phyloP scores from a whole-genome alignment of 139 green algal species.

The Picochlorum sp. region DNA sequence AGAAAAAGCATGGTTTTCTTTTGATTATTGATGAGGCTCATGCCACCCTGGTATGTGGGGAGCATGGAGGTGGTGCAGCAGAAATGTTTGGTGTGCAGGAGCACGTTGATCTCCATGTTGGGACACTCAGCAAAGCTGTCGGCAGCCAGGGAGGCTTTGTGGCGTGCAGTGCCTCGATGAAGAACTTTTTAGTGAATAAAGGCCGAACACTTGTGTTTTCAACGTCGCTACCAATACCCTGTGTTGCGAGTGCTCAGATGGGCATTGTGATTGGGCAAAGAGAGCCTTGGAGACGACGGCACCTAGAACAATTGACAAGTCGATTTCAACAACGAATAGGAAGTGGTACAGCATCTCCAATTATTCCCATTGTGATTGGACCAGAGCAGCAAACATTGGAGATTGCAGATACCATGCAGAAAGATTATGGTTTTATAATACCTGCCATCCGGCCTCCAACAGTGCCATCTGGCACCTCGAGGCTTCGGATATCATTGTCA shows the following conservation, averaged over 20 bases:
- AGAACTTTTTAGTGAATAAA: constrained; percentile 57
- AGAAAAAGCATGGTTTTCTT: constrained; percentile 66
- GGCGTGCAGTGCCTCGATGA: constrained; percentile 44
- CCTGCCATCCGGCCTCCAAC: constrained; percentile 88
- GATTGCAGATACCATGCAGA: constrained; percentile 35
- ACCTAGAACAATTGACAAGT: constrained; percentile 40
- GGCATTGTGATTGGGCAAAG: constrained; percentile 47
- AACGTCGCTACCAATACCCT: constrained; percentile 68
- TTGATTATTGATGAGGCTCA: constrained; percentile 91
- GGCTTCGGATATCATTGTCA: constrained; percentile 70
- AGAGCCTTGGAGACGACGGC: constrained; percentile 65
- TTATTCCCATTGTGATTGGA: constrained; percentile 80
- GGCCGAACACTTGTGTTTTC: constrained; percentile 72
- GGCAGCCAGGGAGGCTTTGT: constrained; percentile 83
- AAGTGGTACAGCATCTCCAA: constrained; percentile 43
- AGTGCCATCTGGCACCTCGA: constrained; percentile 70
- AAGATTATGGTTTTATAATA: constrained; percentile 69
- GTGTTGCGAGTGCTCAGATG: constrained; percentile 63
- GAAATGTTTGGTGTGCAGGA: constrained; percentile 38
- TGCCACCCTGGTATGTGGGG: constrained; percentile 81
- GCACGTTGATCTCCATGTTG: constrained; percentile 80
- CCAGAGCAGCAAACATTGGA: constrained; percentile 51
- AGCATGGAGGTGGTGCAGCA: constrained; percentile 55
- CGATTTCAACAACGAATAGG: constrained; percentile 16
- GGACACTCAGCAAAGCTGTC: constrained; percentile 91